phyloP scores from a whole-genome alignment of 192 early-diverging fungal genomes.

The Rhizoclosmatium globosum region DNA sequence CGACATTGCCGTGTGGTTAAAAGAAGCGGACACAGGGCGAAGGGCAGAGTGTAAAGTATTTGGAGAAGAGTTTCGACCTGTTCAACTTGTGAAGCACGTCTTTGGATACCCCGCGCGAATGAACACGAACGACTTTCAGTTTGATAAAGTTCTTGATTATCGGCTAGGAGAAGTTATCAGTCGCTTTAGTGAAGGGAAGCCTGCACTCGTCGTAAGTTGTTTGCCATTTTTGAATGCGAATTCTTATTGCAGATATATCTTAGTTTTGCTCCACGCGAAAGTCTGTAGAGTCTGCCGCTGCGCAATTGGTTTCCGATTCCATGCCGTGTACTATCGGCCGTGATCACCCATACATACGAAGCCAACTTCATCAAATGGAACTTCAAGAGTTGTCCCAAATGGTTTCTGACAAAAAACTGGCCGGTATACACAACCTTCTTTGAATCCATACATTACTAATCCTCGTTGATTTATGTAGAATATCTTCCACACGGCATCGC shows the following conservation, averaged over 20 bases:
- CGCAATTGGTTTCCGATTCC: constrained; percentile 39
- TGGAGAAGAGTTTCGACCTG: constrained; percentile 77
- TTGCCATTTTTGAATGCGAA: neutral
- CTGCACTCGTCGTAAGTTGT: constrained; percentile 52
- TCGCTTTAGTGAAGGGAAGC: constrained; percentile 49
- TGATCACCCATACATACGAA: constrained; percentile 54
- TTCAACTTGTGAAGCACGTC: constrained; percentile 62
- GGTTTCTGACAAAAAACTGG: constrained; percentile 56
- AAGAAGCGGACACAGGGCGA: constrained; percentile 35
- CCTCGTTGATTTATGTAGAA: constrained; percentile 40
- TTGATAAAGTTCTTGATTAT: constrained; percentile 67
- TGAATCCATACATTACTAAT: neutral
- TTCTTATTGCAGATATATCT: neutral
- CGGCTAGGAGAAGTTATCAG: constrained; percentile 51
- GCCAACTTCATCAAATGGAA: constrained; percentile 27
- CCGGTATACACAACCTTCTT: constrained; percentile 11
- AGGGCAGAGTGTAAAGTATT: constrained; percentile 55
- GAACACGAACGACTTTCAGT: constrained; percentile 55
- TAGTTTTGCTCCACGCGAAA: constrained; percentile 61
- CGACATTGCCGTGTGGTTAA: constrained; percentile 76
- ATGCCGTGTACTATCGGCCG: constrained; percentile 20
- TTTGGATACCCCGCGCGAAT: constrained; percentile 51
- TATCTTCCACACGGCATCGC: constrained; percentile 67
- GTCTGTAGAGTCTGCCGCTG: constrained; percentile 49
- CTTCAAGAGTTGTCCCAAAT: constrained; percentile 14